phyloP scores from a whole-genome alignment of 306 rosid genomes.

The Corylus avellana region DNA sequence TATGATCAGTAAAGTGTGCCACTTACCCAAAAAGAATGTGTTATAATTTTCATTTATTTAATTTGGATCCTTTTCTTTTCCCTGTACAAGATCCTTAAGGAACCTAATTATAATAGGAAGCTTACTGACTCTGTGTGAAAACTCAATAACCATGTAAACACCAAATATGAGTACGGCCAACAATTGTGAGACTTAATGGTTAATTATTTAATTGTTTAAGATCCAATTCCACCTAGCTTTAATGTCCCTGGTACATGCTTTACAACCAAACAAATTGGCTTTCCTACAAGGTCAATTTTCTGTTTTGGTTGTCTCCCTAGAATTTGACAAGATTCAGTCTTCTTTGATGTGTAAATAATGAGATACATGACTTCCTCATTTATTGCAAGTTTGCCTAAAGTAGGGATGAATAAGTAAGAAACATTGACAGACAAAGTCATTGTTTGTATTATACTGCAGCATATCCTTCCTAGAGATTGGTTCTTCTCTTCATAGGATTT shows the following conservation, averaged over 20 bases:
- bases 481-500: too few species aligned
- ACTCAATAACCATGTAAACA: not conserved
- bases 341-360: not conserved
- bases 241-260: not conserved
- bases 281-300: not conserved
- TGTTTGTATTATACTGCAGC: not conserved
- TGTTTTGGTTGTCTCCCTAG: not conserved
- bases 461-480: too few species aligned
- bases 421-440: not conserved
- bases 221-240: not conserved
- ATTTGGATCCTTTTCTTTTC: not conserved
- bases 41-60: not conserved
- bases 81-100: not conserved
- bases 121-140: not conserved
- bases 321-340: not conserved
- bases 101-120: not conserved
- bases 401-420: not conserved
- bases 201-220: not conserved
- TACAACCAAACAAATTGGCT: not conserved
- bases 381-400: not conserved
- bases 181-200: not conserved
- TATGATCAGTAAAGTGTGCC: not conserved
- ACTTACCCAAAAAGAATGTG: not conserved
- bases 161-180: not conserved
- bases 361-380: not conserved